Base-by-base conservation (phyloP, 495 filamentous ascomycete species). In the Podospora conica region DNA sequence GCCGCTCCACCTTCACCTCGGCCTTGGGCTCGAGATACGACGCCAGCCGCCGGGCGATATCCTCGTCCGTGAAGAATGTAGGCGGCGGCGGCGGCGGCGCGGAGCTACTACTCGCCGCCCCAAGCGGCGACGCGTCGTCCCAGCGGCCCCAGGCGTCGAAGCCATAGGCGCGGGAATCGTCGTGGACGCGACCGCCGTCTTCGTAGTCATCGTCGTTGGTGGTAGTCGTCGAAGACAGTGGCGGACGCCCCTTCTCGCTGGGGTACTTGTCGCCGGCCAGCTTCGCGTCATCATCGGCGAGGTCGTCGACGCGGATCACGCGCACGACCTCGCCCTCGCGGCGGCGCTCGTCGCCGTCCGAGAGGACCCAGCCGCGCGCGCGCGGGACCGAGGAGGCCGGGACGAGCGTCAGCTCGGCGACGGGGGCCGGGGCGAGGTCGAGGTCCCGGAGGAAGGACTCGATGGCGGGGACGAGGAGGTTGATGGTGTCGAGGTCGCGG, bases 31-130 rank as follows among this genome's bases (percentile, higher is more conserved):
- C 74, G 23, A 85, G 58, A 64, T 80, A 80, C 21, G 29, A 61
- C 9, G 82, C 81, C 22, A 85, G 60, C 24, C 83, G 70, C 8
- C 61, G 62, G 0, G 83, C 81, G 79, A 82, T 80, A 1, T 72
- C 72, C 67, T 83, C 83, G 60, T 84, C 79, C 2, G 59, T 69
- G 74, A 80, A 85, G 71, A 73, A 85, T 64, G 76, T 75, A 11
- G 21, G 20, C 64, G 11, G 21, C 18, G 1, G 55, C 33, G 0
- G 7, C 20, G 9, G 24, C 11, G 1, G 65, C 55, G 12, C 33
- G n/a, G 5, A n/a, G n/a, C n/a, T n/a, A n/a, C n/a, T n/a, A n/a
- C n/a, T 65, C 58, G 11, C 54, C 53, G 9, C 60, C 63, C 6
- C 65, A n/a, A 48, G 18, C 0, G 40, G 15, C 18, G 40, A 48